These are phyloP conservation scores for Yarrowia alimentaria DNA, from an alignment of 805 yeast species.

Conservation along the genomic window DNA sequence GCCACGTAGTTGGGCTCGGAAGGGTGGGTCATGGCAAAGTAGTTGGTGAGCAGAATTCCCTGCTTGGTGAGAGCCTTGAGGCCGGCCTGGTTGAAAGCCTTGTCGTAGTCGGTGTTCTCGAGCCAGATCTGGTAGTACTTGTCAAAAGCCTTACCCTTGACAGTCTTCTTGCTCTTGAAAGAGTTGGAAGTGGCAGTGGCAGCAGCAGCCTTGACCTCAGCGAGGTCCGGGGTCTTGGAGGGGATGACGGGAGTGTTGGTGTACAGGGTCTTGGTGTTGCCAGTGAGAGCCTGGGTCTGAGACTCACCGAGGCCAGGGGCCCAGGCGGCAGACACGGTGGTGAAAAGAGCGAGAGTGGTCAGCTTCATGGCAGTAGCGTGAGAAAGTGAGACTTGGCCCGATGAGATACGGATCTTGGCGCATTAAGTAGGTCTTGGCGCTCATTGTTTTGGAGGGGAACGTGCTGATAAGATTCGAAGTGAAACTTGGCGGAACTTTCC, in stretches of 20 bases:
- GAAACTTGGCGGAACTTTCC: too few relatives aligned
- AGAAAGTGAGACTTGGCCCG: conserved; percentile 8
- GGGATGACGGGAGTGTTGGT: conserved; percentile 18
- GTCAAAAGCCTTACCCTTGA: conserved; percentile 46
- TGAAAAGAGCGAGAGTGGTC: not conserved
- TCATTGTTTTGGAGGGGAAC: not conserved
- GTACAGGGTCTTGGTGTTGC: conserved; percentile 11
- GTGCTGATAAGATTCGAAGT: not conserved
- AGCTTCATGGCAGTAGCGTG: not conserved
- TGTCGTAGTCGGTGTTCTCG: conserved; percentile 52
- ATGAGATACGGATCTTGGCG: conserved; percentile 13
- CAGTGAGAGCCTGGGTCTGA: conserved; percentile 14
- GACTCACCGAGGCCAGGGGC: conserved; percentile 14
- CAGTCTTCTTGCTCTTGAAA: conserved; percentile 38
- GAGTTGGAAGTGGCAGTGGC: conserved; percentile 40
- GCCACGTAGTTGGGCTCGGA: conserved; percentile 56
- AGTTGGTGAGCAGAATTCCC: conserved; percentile 50
- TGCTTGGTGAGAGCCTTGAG: conserved; percentile 45
- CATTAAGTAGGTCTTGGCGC: conserved; percentile 21
- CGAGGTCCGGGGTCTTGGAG: conserved; percentile 36
- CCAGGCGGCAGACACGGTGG: conserved; percentile 2
- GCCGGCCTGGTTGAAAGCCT: conserved; percentile 48
- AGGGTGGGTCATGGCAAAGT: conserved; percentile 54
- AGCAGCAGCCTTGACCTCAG: conserved; percentile 39
- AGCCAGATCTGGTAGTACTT: conserved; percentile 49